phyloP scores from a whole-genome alignment of 164 flowering plant species.

The Berberis thunbergii region DNA sequence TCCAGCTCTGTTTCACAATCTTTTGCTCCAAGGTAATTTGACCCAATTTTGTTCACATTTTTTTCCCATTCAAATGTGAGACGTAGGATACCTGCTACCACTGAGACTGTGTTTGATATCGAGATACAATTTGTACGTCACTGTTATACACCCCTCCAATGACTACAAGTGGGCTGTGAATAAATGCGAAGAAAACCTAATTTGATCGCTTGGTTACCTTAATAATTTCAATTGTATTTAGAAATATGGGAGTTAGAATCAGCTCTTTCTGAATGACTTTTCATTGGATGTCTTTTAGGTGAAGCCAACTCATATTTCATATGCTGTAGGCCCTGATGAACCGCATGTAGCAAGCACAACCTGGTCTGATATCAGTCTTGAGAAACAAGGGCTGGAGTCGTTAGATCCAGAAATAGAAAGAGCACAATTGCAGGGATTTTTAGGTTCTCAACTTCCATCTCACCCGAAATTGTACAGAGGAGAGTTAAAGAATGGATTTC shows the following conservation, averaged over 20 bases:
- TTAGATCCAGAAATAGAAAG: conserved; percentile 39
- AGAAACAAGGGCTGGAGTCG: conserved; percentile 45
- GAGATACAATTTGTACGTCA: too few relatives aligned
- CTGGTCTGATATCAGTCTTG: conserved; percentile 69
- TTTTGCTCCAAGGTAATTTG: too few relatives aligned
- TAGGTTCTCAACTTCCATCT: conserved; percentile 65
- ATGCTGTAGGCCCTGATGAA: conserved; percentile 94
- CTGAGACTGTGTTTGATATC: too few relatives aligned
- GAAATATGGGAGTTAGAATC: neutral
- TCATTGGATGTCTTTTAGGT: conserved; percentile 20
- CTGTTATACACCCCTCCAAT: too few relatives aligned
- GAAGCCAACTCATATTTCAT: conserved; percentile 31
- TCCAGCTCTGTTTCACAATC: too few relatives aligned
- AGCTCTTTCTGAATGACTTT: conserved; percentile 5
- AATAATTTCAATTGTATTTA: neutral
- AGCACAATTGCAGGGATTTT: conserved; percentile 46
- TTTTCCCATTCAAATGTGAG: too few relatives aligned
- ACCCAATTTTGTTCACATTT: too few relatives aligned
- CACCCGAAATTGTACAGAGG: conserved; percentile 90
- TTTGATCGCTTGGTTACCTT: neutral
- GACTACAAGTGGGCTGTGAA: too few relatives aligned
- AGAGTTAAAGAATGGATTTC: conserved; percentile 84
- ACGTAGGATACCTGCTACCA: too few relatives aligned
- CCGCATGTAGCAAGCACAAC: conserved; percentile 92
- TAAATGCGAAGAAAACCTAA: too few relatives aligned